Conservation (phyloP, 192 early-diverging fungal species). For the Coemansia sp. region DNA sequence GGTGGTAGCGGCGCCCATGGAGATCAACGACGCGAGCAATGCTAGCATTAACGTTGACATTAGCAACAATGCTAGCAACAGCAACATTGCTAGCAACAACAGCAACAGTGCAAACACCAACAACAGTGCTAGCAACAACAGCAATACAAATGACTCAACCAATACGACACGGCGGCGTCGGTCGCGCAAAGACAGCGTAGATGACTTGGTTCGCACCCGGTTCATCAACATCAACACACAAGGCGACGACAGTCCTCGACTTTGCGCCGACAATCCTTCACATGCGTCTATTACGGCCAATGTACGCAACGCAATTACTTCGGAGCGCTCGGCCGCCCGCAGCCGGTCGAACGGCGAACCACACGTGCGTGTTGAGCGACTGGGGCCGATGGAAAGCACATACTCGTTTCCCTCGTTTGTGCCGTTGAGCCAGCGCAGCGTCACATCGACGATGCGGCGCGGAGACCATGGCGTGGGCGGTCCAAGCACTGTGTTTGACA, state of each 20-base stretch:
- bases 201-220: slow-evolving; percentile 49
- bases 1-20: no score
- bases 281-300: slow-evolving; percentile 40
- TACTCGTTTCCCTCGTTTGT: slow-evolving; percentile 49
- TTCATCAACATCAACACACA: slow-evolving; percentile 25
- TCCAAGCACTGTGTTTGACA: slow-evolving; percentile 15
- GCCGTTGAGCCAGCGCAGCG: slow-evolving; percentile 29
- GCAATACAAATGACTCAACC: not conserved
- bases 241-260: not conserved
- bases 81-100: slow-evolving; percentile 2
- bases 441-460: slow-evolving; percentile 36
- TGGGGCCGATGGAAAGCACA: slow-evolving; percentile 30
- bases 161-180: slow-evolving; percentile 15
- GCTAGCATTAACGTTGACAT: not conserved
- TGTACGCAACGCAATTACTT: slow-evolving; percentile 41
- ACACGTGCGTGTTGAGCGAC: not conserved
- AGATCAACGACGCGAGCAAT: not conserved
- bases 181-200: slow-evolving; percentile 48
- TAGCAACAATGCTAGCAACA: not conserved
- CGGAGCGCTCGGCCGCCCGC: slow-evolving; percentile 24
- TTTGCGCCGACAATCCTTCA: slow-evolving; percentile 1
- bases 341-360: not conserved
- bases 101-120: not conserved
- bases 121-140: not conserved
- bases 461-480: slow-evolving; percentile 29